Base-by-base conservation (phyloP, 1,284 basidiomycete species). In the Fomitiporia mediterranea region DNA sequence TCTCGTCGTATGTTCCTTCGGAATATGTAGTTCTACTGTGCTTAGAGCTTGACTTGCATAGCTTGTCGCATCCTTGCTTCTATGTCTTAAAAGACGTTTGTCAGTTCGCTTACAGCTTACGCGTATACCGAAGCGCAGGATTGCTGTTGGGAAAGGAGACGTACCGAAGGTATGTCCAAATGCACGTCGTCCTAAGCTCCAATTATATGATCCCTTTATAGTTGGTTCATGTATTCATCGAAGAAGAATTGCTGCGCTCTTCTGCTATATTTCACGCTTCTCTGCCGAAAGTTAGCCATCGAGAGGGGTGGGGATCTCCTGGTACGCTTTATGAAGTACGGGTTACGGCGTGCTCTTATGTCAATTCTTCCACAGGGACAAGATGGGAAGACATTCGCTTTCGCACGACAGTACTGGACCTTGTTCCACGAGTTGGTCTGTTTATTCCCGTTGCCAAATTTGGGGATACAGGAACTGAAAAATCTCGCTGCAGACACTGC, bases 241-340 rank as follows among this genome's bases (percentile, higher is more conserved):
- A 79, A 59, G 84, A 87, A 61, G 91, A 94, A 65, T 91, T 89
- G 67, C 79, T 83, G 4, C 82, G 91, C 17, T 78, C 86, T 23
- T 89, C 89, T 62, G 74, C 92, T 42, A 80, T 93, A 59, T 79
- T 86, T 13, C 83, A 89, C 68, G 83, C 90, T 64, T 85, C 86
- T 11, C 78, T 86, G 60, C 90, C 91, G 9, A 85, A 82, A 62
- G 80, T 82, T 44, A 80, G 79, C 1, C 72, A 74, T 58, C 91
- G 90, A 62, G 81, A 86, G 58, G 91, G 91, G 11, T 94, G 91
- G 90, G 91, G 91, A 15, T 72, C 76, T 62, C 89, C 85, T 57
- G 86, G 87, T 83, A 61, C 44, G 28, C 28, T 49, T 28, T 25
- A 32, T 27, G 46, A 17, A 55, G 7, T 32, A 1, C 25, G 11